These are phyloP conservation scores for Borealophlyctis nickersoniae DNA, from an alignment of 192 early-diverging fungal species.

Conservation along the genomic window DNA sequence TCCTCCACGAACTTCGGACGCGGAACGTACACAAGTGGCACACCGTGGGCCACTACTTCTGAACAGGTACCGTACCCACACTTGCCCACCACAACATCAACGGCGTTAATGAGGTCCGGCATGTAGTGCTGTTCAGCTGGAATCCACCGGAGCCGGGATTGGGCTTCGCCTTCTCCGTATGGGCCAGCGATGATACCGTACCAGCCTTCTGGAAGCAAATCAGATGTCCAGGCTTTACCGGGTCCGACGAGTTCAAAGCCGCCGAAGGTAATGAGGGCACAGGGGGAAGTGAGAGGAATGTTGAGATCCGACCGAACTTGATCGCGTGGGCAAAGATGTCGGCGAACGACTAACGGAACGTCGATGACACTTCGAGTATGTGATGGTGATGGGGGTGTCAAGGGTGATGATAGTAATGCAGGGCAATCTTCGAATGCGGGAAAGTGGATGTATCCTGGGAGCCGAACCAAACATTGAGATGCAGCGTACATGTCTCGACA, in stretches of 20 bases:
- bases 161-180: constrained; percentile 1
- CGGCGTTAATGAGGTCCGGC: constrained; percentile 48
- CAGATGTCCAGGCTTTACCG: constrained; percentile 8
- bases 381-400: background rate
- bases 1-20: constrained; percentile 51
- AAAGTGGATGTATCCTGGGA: constrained; percentile 44
- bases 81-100: constrained; percentile 49
- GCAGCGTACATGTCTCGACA: constrained; percentile 28
- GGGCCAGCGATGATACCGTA: constrained; percentile 30
- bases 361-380: constrained; percentile 17
- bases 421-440: constrained; percentile 31
- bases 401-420: no score
- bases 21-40: constrained; percentile 49
- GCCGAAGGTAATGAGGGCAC: constrained; percentile 51
- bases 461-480: constrained; percentile 36
- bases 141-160: constrained; percentile 21
- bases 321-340: constrained; percentile 9
- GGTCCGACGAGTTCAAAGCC: constrained; percentile 26
- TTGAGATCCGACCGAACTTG: constrained; percentile 27
- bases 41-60: constrained; percentile 45
- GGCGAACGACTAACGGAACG: constrained; percentile 43
- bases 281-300: constrained; percentile 30
- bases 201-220: constrained; percentile 44
- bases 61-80: constrained; percentile 55
- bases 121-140: constrained; percentile 24